These are phyloP conservation scores for Pouteria glomerata DNA, from an alignment of 148 eudicot genomes.

Conservation along the genomic window DNA sequence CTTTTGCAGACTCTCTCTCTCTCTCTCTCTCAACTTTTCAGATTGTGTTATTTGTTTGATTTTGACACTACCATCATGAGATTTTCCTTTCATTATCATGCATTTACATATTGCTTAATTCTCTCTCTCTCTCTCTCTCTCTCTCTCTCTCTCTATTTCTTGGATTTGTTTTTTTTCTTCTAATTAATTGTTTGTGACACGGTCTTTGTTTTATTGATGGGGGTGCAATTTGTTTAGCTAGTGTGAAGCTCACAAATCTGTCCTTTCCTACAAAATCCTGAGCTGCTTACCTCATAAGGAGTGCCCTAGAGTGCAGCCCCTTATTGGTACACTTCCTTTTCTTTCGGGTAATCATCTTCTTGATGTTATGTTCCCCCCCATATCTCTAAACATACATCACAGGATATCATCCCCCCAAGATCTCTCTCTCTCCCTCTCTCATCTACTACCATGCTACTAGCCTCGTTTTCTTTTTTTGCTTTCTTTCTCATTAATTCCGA, in stretches of 20 bases:
- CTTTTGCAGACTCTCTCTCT: constrained; percentile 14
- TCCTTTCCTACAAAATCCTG: constrained; percentile 12
- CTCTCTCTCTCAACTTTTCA: constrained; percentile 23
- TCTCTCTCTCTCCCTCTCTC: constrained; percentile 17
- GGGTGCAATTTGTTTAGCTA: not conserved
- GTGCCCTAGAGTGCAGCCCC: constrained; percentile 5
- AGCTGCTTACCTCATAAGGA: constrained; percentile 39
- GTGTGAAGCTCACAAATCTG: constrained; percentile 4
- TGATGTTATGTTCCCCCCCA: constrained; percentile 17
- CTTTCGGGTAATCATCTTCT: constrained; percentile 40
- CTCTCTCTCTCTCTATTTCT: not conserved
- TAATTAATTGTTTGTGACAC: constrained; percentile 5
- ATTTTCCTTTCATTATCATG: constrained; percentile 24
- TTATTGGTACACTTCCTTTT: constrained; percentile 19
- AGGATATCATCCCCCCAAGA: constrained; percentile 23
- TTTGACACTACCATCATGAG: constrained; percentile 39
- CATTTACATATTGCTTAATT: constrained; percentile 7
- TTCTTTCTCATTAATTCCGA: constrained; percentile 21
- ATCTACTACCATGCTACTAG: constrained; percentile 3
- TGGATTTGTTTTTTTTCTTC: not conserved
- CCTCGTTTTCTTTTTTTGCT: constrained; percentile 17
- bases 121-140: constrained; percentile 13
- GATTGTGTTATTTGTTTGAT: constrained; percentile 37
- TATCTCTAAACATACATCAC: constrained; percentile 30
- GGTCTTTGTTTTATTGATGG: constrained; percentile 8